Evolutionary conservation across 768 basidiomycete genomes (phyloP).

Genomic region (Rickenella mellea): DNA sequence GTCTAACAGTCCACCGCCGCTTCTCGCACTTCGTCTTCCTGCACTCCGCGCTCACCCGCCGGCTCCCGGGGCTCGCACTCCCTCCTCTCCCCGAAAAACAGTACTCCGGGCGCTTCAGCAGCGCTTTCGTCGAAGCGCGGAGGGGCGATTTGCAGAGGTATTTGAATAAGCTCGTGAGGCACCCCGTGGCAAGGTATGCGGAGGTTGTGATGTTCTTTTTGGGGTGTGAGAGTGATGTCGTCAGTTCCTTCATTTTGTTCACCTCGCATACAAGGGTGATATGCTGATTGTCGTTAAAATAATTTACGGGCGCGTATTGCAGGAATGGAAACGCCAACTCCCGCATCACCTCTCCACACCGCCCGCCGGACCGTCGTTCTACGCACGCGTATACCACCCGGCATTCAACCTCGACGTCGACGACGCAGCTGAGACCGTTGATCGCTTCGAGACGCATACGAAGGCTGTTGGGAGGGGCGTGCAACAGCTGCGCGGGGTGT

Average conservation of each 20-base stretch:
- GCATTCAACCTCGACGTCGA: slow-evolving; percentile 74
- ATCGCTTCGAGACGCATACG: slow-evolving; percentile 57
- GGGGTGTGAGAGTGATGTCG: slow-evolving; percentile 63
- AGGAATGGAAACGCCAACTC: slow-evolving; percentile 68
- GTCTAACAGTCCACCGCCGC: slow-evolving; percentile 70
- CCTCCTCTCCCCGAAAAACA: slow-evolving; percentile 83
- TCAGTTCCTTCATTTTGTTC: slow-evolving; percentile 26
- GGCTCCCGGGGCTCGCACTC: slow-evolving; percentile 67
- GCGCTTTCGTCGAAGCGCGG: slow-evolving; percentile 76
- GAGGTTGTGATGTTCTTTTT: slow-evolving; percentile 78
- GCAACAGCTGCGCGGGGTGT: slow-evolving; percentile 53
- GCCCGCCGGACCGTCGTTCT: slow-evolving; percentile 68
- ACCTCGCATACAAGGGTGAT: background rate
- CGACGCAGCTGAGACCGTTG: slow-evolving; percentile 51
- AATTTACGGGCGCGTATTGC: slow-evolving; percentile 1
- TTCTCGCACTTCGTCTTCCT: slow-evolving; percentile 81
- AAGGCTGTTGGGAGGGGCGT: slow-evolving; percentile 61
- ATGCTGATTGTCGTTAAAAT: background rate
- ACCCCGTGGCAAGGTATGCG: slow-evolving; percentile 69
- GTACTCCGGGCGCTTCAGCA: slow-evolving; percentile 71
- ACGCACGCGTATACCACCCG: slow-evolving; percentile 74
- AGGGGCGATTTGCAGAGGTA: slow-evolving; percentile 78
- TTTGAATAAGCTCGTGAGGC: slow-evolving; percentile 56
- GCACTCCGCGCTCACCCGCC: slow-evolving; percentile 56
- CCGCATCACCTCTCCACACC: slow-evolving; percentile 52